A percentile compares a stretch with the other conserved stretches of the same genome.
Evolutionary conservation across 495 filamentous ascomycete species (phyloP).

Genomic region (Neurospora sublineolata): DNA sequence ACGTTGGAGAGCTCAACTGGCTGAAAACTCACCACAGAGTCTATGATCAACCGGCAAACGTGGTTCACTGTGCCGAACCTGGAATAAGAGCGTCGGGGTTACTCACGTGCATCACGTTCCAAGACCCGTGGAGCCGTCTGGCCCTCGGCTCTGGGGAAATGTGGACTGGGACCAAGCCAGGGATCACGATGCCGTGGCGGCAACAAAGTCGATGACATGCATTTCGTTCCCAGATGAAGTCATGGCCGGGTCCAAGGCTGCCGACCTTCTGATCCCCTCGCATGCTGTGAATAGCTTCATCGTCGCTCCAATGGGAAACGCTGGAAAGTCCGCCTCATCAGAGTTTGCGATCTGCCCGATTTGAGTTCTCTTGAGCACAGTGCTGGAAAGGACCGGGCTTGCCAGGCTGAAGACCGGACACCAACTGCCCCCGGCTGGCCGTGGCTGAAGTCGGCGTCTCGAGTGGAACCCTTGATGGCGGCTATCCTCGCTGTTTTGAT

Average conservation of each 20-base stretch:
- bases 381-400: neutral
- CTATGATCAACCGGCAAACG: neutral
- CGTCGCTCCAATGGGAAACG: neutral
- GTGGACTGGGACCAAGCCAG: neutral
- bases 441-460: neutral
- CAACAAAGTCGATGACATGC: neutral
- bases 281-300: constrained; percentile 8
- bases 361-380: neutral
- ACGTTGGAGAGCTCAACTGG: neutral
- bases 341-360: neutral
- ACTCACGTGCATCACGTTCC: neutral
- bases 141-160: neutral
- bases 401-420: neutral
- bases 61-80: neutral
- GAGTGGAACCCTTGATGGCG: neutral
- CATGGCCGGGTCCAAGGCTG: neutral
- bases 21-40: neutral
- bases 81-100: neutral
- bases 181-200: neutral
- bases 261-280: neutral
- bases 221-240: neutral
- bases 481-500: neutral
- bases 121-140: neutral
- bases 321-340: neutral
- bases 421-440: neutral